These are phyloP conservation scores for Gossypium davidsonii DNA, from an alignment of 441 rosid species.

Conservation along the genomic window DNA sequence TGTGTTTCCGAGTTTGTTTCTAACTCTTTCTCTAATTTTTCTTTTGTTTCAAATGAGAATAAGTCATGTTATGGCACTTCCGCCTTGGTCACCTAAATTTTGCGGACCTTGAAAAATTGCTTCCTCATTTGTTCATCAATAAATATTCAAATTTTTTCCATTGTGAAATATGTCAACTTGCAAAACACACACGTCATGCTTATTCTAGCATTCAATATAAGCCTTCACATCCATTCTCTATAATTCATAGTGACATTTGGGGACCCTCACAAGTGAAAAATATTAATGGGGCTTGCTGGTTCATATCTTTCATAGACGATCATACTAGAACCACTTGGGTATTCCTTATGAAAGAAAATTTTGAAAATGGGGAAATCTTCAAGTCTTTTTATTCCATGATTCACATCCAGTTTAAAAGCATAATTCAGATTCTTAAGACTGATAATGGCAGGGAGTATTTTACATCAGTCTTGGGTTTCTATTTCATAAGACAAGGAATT, in stretches of 20 bases:
- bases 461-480: background rate
- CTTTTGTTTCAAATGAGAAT: background rate
- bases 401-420: background rate
- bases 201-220: background rate
- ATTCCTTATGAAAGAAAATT: background rate
- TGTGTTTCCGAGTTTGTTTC: background rate
- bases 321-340: background rate
- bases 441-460: background rate
- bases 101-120: background rate
- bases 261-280: background rate
- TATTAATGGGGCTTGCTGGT: background rate
- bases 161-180: background rate
- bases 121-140: background rate
- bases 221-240: background rate
- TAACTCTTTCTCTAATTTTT: background rate
- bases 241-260: background rate
- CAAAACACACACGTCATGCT: background rate
- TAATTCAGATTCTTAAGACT: background rate
- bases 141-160: background rate
- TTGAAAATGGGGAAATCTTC: background rate
- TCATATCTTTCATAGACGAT: background rate
- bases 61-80: background rate
- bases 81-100: background rate
- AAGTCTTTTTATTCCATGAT: background rate
- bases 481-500: background rate